Percentiles rank a stretch among this genome's conserved stretches.
phyloP scores from a whole-genome alignment of 768 basidiomycete genomes.

The Boletus patriciae region DNA sequence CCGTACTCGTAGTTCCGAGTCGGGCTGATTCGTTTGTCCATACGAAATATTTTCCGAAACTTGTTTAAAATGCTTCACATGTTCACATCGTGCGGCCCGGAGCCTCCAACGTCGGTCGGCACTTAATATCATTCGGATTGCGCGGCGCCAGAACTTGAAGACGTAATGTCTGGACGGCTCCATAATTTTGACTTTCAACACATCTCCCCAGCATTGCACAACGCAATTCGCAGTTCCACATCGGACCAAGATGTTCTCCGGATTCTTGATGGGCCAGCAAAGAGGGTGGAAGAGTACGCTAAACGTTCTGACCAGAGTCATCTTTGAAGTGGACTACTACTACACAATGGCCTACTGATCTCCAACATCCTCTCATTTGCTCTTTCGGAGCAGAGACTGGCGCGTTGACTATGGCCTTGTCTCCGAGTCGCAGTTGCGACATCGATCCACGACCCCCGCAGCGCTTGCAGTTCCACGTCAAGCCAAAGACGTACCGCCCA shows the following conservation, averaged over 20 bases:
- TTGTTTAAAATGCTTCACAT: too few relatives aligned
- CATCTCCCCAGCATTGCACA: background rate
- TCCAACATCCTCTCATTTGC: constrained; percentile 25
- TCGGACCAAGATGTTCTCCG: background rate
- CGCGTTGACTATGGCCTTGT: constrained; percentile 35
- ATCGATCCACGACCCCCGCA: constrained; percentile 1
- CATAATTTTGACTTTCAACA: constrained; percentile 9
- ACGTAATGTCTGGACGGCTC: constrained; percentile 12
- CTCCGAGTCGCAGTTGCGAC: too few relatives aligned
- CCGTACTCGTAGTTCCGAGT: too few relatives aligned
- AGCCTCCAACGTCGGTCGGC: background rate
- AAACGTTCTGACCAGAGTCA: background rate
- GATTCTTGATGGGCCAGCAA: background rate
- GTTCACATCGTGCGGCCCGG: constrained; percentile 4
- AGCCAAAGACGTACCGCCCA: constrained; percentile 35
- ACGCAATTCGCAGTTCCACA: constrained; percentile 16
- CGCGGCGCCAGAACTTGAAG: too few relatives aligned
- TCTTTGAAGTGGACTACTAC: background rate
- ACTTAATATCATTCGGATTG: background rate
- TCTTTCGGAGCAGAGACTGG: constrained; percentile 32
- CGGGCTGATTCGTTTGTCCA: too few relatives aligned
- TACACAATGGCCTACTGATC: constrained; percentile 33
- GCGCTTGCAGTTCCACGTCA: constrained; percentile 36
- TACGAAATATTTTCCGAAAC: too few relatives aligned
- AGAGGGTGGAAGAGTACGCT: constrained; percentile 3